Percentiles rank a stretch among this genome's conserved stretches.
Conservation (phyloP, 129 eudicot species). For the Saussurea involucrata region DNA sequence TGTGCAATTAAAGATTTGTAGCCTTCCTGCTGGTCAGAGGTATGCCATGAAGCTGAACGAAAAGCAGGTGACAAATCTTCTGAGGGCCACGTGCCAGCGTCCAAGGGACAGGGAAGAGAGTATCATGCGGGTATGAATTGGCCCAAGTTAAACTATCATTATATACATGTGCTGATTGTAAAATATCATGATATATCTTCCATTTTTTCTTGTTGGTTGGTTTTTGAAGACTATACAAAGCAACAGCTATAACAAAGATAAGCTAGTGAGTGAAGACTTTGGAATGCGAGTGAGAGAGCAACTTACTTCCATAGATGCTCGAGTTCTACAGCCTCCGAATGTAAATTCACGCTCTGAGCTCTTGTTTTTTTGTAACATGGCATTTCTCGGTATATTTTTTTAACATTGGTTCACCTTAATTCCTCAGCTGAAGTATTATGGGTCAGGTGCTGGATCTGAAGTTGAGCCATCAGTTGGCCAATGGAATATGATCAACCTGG, state of each 20-base stretch:
- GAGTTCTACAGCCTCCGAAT: conserved; percentile 73
- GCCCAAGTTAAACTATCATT: neutral
- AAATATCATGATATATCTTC: neutral
- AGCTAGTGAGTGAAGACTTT: conserved; percentile 51
- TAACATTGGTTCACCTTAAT: neutral
- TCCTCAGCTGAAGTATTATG: conserved; percentile 64
- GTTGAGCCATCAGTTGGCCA: conserved; percentile 67
- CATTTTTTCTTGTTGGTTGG: neutral
- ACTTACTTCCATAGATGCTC: conserved; percentile 55
- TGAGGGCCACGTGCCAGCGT: conserved; percentile 71
- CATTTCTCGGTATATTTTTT: neutral
- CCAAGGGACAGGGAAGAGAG: conserved; percentile 43
- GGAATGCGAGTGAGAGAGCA: conserved; percentile 50
- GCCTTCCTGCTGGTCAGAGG: conserved; percentile 53
- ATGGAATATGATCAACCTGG: conserved; percentile 94
- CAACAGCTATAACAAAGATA: conserved; percentile 39
- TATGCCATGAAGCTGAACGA: conserved; percentile 56
- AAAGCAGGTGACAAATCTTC: conserved; percentile 51
- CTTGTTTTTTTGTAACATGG: neutral
- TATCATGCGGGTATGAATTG: conserved; percentile 31
- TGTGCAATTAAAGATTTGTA: conserved; percentile 38
- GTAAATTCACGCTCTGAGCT: neutral
- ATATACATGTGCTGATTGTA: neutral
- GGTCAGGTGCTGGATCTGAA: conserved; percentile 28
- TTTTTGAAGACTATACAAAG: conserved; percentile 39